phyloP scores from a whole-genome alignment of 208 protist genomes.

The Kentomonas sorsogonicus region DNA sequence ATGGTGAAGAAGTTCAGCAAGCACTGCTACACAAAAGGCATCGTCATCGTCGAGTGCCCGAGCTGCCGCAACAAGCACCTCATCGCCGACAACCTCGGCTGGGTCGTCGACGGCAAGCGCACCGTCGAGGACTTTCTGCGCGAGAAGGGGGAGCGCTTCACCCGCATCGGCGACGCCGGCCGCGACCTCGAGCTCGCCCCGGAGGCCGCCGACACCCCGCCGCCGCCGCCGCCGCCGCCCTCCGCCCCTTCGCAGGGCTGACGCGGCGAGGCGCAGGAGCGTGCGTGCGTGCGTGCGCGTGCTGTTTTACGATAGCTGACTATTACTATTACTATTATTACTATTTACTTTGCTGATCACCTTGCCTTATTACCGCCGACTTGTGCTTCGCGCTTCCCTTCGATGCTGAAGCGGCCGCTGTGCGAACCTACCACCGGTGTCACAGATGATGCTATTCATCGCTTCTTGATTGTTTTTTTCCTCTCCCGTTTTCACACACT shows the following conservation, averaged over 20 bases:
- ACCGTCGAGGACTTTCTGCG: slow-evolving; percentile 84
- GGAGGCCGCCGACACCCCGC: not conserved
- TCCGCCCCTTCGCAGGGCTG: not conserved
- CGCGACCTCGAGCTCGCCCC: slow-evolving; percentile 27
- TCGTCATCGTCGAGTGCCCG: slow-evolving; percentile 89
- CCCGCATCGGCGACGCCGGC: slow-evolving; percentile 55
- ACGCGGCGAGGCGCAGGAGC: not conserved
- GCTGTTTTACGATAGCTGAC: not conserved
- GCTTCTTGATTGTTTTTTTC: not conserved
- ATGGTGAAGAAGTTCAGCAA: slow-evolving; percentile 90
- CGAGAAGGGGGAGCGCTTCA: slow-evolving; percentile 67
- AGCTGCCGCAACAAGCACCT: slow-evolving; percentile 83
- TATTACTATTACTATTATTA: slow-evolving; percentile 6
- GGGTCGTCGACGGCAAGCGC: slow-evolving; percentile 65
- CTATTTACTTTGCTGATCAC: not conserved
- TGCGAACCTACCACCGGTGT: too few relatives aligned
- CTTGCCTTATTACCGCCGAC: not conserved
- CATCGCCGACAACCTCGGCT: slow-evolving; percentile 90
- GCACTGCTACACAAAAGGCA: slow-evolving; percentile 88
- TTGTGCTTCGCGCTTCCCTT: too few relatives aligned
- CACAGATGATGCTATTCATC: not conserved
- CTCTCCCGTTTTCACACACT: not conserved
- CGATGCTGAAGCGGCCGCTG: too few relatives aligned
- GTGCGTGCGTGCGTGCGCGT: not conserved
- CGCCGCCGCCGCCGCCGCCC: not conserved